Percentiles rank a stretch among this genome's conserved stretches.
Evolutionary conservation across 257 asterid genomes (phyloP).

Genomic region (Euphrasia confusa): DNA sequence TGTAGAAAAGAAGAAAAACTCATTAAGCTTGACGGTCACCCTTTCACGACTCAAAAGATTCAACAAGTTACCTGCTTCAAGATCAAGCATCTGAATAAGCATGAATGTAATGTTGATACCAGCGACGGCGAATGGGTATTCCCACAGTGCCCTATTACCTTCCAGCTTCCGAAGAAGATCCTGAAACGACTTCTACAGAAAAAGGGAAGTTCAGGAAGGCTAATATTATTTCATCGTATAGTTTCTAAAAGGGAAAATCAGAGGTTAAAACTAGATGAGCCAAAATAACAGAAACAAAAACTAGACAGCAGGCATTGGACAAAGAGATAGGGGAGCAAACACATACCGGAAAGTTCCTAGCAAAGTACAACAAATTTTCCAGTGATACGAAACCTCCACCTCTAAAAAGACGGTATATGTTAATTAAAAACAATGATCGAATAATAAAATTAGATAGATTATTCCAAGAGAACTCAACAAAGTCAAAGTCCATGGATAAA

Average conservation of each 20-base stretch:
- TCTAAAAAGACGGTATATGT: conserved; percentile 36
- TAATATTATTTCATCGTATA: conserved; percentile 4
- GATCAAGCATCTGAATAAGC: conserved; percentile 99
- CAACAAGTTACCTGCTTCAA: conserved; percentile 72
- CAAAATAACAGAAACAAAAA: conserved; percentile 3
- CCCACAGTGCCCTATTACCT: conserved; percentile 96
- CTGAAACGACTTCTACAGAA: conserved; percentile 80
- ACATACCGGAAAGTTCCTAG: conserved; percentile 76
- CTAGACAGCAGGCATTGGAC: background rate
- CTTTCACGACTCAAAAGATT: conserved; percentile 12
- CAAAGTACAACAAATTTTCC: conserved; percentile 88
- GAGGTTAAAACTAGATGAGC: conserved; percentile 6
- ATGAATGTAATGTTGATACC: conserved; percentile 97
- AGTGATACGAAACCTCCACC: conserved; percentile 98
- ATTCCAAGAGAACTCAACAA: conserved; percentile 17
- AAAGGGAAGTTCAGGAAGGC: conserved; percentile 16
- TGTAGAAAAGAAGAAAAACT: conserved; percentile 6
- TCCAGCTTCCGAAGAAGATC: conserved; percentile 92
- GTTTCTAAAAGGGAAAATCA: background rate
- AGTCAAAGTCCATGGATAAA: conserved; percentile 8
- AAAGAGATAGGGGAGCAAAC: conserved; percentile 28
- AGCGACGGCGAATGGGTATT: conserved; percentile 98
- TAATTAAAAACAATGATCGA: conserved; percentile 17
- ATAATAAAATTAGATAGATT: conserved; percentile 5
- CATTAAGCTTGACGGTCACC: background rate